A percentile compares a stretch with the other conserved stretches of the same genome.
These are phyloP conservation scores for Rehmannia glutinosa DNA, from an alignment of 257 asterid species.

Conservation along the genomic window DNA sequence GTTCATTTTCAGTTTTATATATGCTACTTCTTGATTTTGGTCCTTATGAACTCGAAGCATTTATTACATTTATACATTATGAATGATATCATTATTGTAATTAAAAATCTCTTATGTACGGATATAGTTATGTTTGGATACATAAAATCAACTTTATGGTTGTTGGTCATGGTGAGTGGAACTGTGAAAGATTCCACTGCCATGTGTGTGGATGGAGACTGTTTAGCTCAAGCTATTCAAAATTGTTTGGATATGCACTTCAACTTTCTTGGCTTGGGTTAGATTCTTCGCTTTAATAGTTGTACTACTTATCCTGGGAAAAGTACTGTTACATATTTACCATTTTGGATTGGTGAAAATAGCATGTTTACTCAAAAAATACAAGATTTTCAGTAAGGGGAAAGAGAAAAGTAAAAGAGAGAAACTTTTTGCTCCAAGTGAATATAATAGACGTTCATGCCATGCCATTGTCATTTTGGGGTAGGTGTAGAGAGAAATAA, in stretches of 20 bases:
- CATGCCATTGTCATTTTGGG: neutral
- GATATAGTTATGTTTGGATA: neutral
- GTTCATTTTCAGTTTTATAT: neutral
- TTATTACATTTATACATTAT: no score
- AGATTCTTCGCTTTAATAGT: no score
- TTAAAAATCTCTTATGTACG: neutral
- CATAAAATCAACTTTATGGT: neutral
- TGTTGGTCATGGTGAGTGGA: neutral
- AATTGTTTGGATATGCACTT: neutral
- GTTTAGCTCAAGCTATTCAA: neutral
- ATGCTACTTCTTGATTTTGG: neutral
- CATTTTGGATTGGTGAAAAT: neutral
- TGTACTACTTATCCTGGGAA: neutral
- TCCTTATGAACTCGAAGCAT: neutral
- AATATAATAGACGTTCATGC: neutral
- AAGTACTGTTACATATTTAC: neutral
- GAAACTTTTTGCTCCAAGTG: neutral
- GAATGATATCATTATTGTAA: neutral
- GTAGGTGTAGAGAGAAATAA: neutral
- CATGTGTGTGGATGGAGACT: constrained; percentile 8
- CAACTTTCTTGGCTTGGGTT: neutral
- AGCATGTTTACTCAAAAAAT: neutral
- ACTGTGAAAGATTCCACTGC: neutral
- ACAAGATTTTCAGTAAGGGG: neutral
- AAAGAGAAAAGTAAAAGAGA: neutral